These are phyloP conservation scores for Petunia secreta DNA, from an alignment of 257 asterid genomes.

Conservation along the genomic window DNA sequence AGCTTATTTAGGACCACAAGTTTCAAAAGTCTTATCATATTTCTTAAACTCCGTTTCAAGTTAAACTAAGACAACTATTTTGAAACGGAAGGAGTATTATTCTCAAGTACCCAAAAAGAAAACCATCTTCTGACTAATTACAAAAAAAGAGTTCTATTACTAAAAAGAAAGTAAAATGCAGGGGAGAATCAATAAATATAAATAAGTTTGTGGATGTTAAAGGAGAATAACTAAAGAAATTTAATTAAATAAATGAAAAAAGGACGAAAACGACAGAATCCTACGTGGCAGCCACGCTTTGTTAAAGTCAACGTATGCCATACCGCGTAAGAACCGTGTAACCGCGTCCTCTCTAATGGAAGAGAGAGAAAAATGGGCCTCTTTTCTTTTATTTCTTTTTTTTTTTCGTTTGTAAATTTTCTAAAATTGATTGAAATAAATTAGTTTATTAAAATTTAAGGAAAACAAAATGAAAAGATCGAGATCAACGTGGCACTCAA, in stretches of 20 bases:
- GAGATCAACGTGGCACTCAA: neutral
- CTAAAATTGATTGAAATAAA: neutral
- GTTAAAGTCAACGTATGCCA: constrained; percentile 15
- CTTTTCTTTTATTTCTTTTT: neutral
- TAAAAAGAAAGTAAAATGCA: too few relatives aligned
- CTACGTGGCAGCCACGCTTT: neutral
- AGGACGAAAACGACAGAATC: neutral
- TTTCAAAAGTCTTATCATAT: too few relatives aligned
- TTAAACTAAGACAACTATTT: too few relatives aligned
- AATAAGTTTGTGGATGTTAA: too few relatives aligned
- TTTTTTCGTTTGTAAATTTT: neutral
- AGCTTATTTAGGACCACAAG: too few relatives aligned
- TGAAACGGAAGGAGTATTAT: too few relatives aligned
- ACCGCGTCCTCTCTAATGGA: constrained; percentile 25
- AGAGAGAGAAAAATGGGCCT: constrained; percentile 11
- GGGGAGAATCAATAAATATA: too few relatives aligned
- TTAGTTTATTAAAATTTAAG: neutral
- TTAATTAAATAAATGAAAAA: neutral
- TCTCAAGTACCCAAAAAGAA: too few relatives aligned
- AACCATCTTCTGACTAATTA: too few relatives aligned
- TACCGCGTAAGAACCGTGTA: constrained; percentile 39
- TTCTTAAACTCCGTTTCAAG: too few relatives aligned
- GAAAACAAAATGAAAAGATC: neutral
- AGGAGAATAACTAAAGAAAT: too few relatives aligned
- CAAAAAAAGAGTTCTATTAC: too few relatives aligned